A percentile compares a stretch with the other conserved stretches of the same genome.
Evolutionary conservation across 441 rosid genomes (phyloP).

Genomic region (Erysimum pusillum): DNA sequence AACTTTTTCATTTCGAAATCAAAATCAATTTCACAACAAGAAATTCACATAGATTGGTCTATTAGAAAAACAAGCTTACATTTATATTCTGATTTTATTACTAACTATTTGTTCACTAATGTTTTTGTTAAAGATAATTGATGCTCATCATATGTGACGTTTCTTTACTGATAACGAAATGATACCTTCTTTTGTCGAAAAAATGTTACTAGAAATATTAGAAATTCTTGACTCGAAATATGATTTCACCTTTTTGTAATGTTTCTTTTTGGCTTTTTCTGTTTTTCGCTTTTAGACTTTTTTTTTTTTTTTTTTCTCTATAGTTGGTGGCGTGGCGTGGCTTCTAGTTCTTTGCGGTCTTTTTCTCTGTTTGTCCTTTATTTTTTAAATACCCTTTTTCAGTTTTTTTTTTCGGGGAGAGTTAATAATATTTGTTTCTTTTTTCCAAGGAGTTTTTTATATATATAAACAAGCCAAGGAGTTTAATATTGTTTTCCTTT

Average conservation of each 20-base stretch:
- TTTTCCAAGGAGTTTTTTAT: too few relatives aligned
- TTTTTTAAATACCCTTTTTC: conserved; percentile 1
- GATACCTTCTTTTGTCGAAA: not conserved
- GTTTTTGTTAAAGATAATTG: not conserved
- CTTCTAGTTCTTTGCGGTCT: conserved; percentile 33
- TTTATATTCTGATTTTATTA: not conserved
- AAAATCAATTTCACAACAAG: not conserved
- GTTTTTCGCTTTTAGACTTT: conserved; percentile 34
- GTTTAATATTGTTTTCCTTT: not conserved
- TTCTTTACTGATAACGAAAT: conserved; percentile 8
- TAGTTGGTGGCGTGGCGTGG: conserved; percentile 39
- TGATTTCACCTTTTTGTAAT: conserved; percentile 11
- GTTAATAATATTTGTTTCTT: not conserved
- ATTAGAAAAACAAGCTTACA: not conserved
- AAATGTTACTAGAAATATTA: not conserved
- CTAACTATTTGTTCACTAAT: not conserved
- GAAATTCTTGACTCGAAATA: conserved; percentile 6
- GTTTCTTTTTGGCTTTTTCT: conserved; percentile 40
- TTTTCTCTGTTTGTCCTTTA: conserved; percentile 32
- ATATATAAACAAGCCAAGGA: too few relatives aligned
- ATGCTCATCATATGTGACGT: conserved; percentile 8
- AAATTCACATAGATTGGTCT: not conserved
- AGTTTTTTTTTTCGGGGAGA: not conserved
- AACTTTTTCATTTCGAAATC: not conserved
- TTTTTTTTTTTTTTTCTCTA: not conserved